Evolutionary conservation across 768 basidiomycete species (phyloP).

Genomic region (Rhizopogon rudus): DNA sequence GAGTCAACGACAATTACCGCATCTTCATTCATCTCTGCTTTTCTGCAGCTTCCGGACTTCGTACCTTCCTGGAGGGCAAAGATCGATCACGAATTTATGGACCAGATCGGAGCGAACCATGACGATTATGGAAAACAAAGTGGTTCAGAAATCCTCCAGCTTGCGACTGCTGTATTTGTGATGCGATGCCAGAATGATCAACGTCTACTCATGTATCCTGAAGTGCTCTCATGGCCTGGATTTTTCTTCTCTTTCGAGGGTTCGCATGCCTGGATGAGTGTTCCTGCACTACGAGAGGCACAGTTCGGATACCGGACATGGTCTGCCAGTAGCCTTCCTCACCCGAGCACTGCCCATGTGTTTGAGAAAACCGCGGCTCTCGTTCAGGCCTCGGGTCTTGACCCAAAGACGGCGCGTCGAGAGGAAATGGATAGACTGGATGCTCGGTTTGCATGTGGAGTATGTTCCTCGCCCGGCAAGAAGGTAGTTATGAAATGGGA

Average conservation of each 20-base stretch:
- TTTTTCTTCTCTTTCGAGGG: background rate
- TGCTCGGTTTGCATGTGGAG: constrained; percentile 1
- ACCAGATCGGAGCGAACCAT: background rate
- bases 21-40: constrained; percentile 1
- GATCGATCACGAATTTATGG: background rate
- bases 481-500: background rate
- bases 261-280: background rate
- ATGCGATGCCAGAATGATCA: background rate
- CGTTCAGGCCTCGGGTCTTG: background rate
- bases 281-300: background rate
- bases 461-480: background rate
- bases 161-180: background rate
- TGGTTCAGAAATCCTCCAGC: background rate
- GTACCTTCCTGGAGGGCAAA: constrained; percentile 1
- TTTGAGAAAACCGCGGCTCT: background rate
- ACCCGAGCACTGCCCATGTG: background rate
- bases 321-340: background rate
- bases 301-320: background rate
- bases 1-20: background rate
- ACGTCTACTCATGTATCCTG: background rate
- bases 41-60: background rate
- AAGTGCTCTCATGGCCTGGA: background rate
- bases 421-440: constrained; percentile 1
- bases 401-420: background rate
- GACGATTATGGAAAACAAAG: background rate